Conservation (phyloP, 805 yeast genomes). For the Candida takata region DNA sequence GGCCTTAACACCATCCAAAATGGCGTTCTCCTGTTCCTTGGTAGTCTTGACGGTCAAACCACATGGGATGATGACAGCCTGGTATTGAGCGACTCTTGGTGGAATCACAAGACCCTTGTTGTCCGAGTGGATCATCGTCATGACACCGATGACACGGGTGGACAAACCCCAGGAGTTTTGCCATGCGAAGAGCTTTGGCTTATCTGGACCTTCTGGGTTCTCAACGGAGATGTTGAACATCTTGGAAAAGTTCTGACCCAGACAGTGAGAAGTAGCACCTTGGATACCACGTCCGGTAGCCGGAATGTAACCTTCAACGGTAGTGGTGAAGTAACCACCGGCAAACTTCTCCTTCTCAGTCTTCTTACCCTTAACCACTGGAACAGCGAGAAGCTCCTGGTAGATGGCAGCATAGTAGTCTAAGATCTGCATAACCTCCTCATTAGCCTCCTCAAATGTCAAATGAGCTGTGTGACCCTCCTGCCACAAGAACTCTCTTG, state of each 20-base stretch:
- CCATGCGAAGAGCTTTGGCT: conserved; percentile 81
- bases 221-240: conserved; percentile 96
- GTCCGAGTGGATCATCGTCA: conserved; percentile 98
- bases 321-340: conserved; percentile 93
- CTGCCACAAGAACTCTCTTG: conserved; percentile 99
- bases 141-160: conserved; percentile 97
- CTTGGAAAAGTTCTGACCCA: conserved; percentile 97
- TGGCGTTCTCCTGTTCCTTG: conserved; percentile 62
- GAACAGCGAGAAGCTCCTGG: conserved; percentile 92
- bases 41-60: conserved; percentile 87
- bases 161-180: conserved; percentile 99
- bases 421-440: conserved; percentile 80
- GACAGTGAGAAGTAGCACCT: conserved; percentile 97
- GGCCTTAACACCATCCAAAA: conserved; percentile 61
- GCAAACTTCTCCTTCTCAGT: conserved; percentile 98
- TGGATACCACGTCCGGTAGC: conserved; percentile 99
- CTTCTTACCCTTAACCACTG: conserved; percentile 90
- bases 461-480: conserved; percentile 99
- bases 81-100: conserved; percentile 91
- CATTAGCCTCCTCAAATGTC: conserved; percentile 70
- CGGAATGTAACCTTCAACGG: conserved; percentile 94
- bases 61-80: conserved; percentile 89
- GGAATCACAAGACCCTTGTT: conserved; percentile 97
- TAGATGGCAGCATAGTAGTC: conserved; percentile 81
- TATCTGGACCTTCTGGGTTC: conserved; percentile 85